These are phyloP conservation scores for Pseudozyma flocculosa DNA, from an alignment of 1,284 basidiomycete genomes.

Conservation along the genomic window DNA sequence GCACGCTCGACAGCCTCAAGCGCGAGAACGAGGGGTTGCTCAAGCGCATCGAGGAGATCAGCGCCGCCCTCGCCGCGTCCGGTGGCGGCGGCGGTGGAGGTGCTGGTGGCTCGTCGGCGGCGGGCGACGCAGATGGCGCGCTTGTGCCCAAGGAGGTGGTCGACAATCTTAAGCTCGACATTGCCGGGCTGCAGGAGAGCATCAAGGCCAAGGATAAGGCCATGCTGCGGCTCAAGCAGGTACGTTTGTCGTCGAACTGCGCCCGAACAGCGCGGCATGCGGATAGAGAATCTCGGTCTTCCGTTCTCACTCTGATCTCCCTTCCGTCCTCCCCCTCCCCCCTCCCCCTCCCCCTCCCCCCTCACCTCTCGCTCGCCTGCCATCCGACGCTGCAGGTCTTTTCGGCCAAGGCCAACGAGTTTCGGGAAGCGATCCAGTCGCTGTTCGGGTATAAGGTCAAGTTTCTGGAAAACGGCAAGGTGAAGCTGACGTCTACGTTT, in stretches of 20 bases:
- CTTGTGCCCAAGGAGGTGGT: constrained; percentile 65
- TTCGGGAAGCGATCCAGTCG: constrained; percentile 74
- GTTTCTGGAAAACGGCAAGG: constrained; percentile 78
- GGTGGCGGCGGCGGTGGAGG: constrained; percentile 55
- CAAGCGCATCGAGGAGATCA: constrained; percentile 52
- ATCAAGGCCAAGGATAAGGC: constrained; percentile 68
- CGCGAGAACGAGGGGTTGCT: constrained; percentile 73
- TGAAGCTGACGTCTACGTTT: constrained; percentile 77
- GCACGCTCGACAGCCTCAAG: constrained; percentile 69
- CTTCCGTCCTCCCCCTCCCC: too few species aligned
- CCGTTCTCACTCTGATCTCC: too few species aligned
- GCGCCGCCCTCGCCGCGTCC: constrained; percentile 1
- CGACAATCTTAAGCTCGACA: constrained; percentile 68
- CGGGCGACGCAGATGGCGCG: constrained; percentile 67
- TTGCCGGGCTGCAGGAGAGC: constrained; percentile 65
- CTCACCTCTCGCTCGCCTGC: too few species aligned
- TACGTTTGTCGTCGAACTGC: too few species aligned
- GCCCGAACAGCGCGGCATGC: too few species aligned
- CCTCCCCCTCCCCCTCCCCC: too few species aligned
- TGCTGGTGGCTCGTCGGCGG: constrained; percentile 59
- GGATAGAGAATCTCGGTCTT: too few species aligned
- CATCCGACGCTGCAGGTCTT: constrained; percentile 60
- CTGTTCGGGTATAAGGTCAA: constrained; percentile 81
- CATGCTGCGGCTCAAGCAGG: constrained; percentile 69
- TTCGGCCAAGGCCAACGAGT: constrained; percentile 73